Conservation (phyloP, 208 protist species). For the Vickermania spadyakhi region DNA sequence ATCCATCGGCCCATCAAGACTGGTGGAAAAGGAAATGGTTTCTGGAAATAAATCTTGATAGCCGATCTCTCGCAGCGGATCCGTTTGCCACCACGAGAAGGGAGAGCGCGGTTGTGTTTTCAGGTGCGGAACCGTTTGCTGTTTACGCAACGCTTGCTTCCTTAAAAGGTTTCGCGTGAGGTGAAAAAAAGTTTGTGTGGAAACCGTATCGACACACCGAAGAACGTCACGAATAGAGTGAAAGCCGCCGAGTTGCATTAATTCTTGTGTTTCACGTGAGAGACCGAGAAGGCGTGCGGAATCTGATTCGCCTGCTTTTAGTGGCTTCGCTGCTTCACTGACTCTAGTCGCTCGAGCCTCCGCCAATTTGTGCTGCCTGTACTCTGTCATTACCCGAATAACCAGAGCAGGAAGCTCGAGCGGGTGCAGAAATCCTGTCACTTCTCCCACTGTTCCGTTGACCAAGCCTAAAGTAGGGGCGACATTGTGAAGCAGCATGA, state of each 20-base stretch:
- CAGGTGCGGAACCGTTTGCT: not conserved
- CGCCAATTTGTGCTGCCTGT: not conserved
- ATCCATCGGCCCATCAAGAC: not conserved
- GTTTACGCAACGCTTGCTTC: not conserved
- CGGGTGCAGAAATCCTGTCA: constrained; percentile 67
- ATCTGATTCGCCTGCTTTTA: not conserved
- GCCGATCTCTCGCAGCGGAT: not conserved
- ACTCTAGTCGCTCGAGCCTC: too few species aligned
- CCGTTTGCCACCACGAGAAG: not conserved
- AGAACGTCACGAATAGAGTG: constrained; percentile 24
- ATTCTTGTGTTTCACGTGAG: constrained; percentile 8
- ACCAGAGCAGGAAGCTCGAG: constrained; percentile 50
- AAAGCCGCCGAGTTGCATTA: constrained; percentile 41
- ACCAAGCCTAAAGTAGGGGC: constrained; percentile 42
- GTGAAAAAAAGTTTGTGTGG: constrained; percentile 28
- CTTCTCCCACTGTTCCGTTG: constrained; percentile 60
- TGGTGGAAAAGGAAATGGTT: not conserved
- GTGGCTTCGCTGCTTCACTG: not conserved
- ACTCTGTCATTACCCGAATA: constrained; percentile 18
- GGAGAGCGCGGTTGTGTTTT: too few species aligned
- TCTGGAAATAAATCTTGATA: not conserved
- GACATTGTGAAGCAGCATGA: constrained; percentile 69
- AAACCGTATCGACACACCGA: constrained; percentile 38
- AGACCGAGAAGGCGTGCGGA: not conserved
- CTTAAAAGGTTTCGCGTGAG: constrained; percentile 14